Evolutionary conservation across 208 protist species (phyloP).

Genomic region (Spongospora subterranea): DNA sequence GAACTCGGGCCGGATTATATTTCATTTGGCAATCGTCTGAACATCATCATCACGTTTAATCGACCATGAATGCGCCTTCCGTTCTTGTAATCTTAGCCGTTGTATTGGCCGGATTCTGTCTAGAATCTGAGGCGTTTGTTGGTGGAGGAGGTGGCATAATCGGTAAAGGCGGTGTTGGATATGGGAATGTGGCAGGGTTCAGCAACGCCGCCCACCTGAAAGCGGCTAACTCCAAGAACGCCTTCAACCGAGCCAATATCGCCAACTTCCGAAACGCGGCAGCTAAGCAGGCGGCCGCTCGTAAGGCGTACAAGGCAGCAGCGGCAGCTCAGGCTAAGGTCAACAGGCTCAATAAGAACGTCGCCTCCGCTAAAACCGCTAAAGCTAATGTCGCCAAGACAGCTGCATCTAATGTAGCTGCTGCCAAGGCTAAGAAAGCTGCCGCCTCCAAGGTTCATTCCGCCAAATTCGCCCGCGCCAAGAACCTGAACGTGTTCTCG

Average conservation of each 20-base stretch:
- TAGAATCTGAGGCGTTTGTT: background rate
- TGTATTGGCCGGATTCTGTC: background rate
- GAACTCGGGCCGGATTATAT: too few relatives aligned
- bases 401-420: background rate
- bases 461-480: slow-evolving; percentile 5
- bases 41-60: too few relatives aligned
- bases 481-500: slow-evolving; percentile 21
- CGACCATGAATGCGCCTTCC: too few relatives aligned
- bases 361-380: background rate
- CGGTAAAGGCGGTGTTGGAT: background rate
- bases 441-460: background rate
- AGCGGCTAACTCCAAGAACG: background rate
- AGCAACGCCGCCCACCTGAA: background rate
- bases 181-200: background rate
- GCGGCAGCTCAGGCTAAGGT: background rate
- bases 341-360: background rate
- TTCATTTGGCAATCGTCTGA: too few relatives aligned
- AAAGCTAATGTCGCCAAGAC: background rate
- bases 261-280: background rate
- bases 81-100: background rate
- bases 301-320: background rate
- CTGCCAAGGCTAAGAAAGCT: background rate
- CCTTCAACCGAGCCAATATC: background rate
- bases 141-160: background rate
- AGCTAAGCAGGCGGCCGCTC: background rate